Evolutionary conservation across 2,329 filamentous ascomycete genomes (phyloP), one percentile per base, ranked within the genome.

Genomic region (Aspergillus latus): DNA sequence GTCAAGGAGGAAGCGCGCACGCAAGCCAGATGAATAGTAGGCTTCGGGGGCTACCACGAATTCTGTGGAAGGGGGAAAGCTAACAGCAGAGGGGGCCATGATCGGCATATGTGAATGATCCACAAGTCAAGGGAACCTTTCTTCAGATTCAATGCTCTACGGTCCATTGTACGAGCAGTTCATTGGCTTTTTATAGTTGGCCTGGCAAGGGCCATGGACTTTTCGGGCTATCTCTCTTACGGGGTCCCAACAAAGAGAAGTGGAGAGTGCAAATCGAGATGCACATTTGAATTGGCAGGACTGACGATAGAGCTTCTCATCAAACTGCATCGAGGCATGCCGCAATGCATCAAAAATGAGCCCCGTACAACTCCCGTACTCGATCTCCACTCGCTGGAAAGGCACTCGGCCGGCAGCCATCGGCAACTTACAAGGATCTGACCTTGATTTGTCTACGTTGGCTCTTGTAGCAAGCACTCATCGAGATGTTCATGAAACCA

Each of bases 1-100:
- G 46, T 57, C 54, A 42, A 49, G 39, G 40, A 57, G 49, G 40
- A 57, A 57, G 32, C 54, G 54, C 39, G 49, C 49, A 37, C 54
- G 54, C 54, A 57, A 49, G 11, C 54, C 54, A 51, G 49, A 53
- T 32, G 54, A 57, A 52, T 57, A 57, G 36, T 57, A 57, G 36
- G 49, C 45, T 37, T 57, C 49, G 40, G 54, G 54, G 30, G 54
- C 49, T 36, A 53, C 39, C 39, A 9, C 34, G 26, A 49, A 44
- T 40, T 51, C 32, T 16, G 45, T 46, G 21, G 32, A 16, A 29
- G 49, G 49, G 15, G 49, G 45, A 15, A 49, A 53, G 30, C 40
- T 57, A 39, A 57, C 45, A 44, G 44, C 49, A 45, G 37, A 46
- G 49, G 50, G 49, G 15, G 54, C 49, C 54, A 57, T 57, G 29